Base-by-base conservation (phyloP, 495 filamentous ascomycete species). In the Hyaloscypha variabilis region DNA sequence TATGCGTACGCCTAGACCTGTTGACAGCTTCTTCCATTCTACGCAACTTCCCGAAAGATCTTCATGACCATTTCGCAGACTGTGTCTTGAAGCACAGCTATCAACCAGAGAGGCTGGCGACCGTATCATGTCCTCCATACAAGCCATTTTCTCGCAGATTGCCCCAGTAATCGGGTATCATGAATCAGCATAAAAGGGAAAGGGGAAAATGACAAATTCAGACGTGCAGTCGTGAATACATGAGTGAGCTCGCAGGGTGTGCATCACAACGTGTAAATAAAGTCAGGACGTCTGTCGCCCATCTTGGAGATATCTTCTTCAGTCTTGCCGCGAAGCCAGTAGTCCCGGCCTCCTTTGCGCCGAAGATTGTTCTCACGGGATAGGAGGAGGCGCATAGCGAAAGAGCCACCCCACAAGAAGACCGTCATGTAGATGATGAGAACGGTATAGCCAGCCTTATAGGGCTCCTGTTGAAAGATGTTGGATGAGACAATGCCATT, bases 401-500 rank as follows among this genome's bases (percentile, higher is more conserved):
- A n/a, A n/a, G n/a, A 36, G 31, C 79, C 82, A 2, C 82, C 81
- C 79, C 82, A n/a, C 79, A 54, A 83, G 77, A 17, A 84, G 63
- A 59, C 77, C 83, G 1, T 70, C 80, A 85, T 77, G 62, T 81
- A 86, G 0, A 68, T 81, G 55, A 86, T 72, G 8, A 85, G 75
- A 10, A 77, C 68, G 10, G 72, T 74, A 60, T 85, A 82, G 13
- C 83, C 83, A 62, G 75, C 72, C 21, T 72, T 65, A 69, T 77
- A 14, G 81, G 81, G 2, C 71, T n/a, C 62, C 76, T 72, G 53
- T 74, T n/a, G 77, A 72, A 80, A 86, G 62, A 86, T 92, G 74
- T 95, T 94, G 64, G 84, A 90, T 67, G 84, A 87, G 56, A 97
- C 89, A 50, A 96, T 85, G 21, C 93, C 92, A 76, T 95, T 96